Evolutionary conservation across 2,329 filamentous ascomycete species (phyloP).

Genomic region (Chrysoporthe cubensis): DNA sequence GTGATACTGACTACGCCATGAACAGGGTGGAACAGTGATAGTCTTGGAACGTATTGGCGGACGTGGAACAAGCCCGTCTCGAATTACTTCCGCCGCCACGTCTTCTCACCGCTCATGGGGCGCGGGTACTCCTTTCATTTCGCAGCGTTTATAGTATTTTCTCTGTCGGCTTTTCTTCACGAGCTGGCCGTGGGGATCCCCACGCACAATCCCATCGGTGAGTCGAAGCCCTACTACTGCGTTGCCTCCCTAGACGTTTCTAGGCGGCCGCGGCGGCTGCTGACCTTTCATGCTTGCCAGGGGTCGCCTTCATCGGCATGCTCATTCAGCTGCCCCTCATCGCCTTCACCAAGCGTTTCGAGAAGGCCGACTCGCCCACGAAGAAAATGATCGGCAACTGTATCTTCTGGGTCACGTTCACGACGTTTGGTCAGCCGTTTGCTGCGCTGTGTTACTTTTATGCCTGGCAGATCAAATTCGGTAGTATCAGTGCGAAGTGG

Average conservation of each 20-base stretch:
- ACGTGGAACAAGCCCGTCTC: conserved; percentile 98
- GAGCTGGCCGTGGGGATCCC: conserved; percentile 92
- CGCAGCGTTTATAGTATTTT: conserved; percentile 82
- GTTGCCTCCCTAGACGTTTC: neutral
- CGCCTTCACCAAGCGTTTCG: conserved; percentile 74
- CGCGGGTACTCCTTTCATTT: conserved; percentile 74
- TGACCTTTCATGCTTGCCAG: conserved; percentile 44
- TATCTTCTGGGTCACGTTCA: conserved; percentile 97
- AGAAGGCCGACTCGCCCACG: conserved; percentile 75
- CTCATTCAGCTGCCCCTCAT: conserved; percentile 91
- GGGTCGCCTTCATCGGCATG: conserved; percentile 94
- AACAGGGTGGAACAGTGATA: conserved; percentile 84
- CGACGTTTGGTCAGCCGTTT: conserved; percentile 90
- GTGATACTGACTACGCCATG: neutral
- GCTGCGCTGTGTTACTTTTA: conserved; percentile 95
- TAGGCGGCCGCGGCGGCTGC: conserved; percentile 5
- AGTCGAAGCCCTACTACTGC: conserved; percentile 31
- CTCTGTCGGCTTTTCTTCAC: conserved; percentile 86
- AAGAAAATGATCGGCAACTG: conserved; percentile 86
- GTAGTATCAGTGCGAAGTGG: conserved; percentile 66
- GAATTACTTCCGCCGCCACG: conserved; percentile 92
- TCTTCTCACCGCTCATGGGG: conserved; percentile 86
- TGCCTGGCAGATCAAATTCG: conserved; percentile 97
- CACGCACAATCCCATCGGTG: conserved; percentile 90
- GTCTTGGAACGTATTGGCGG: conserved; percentile 87